Evolutionary conservation across 2,329 filamentous ascomycete genomes (phyloP), one percentile per base, ranked within the genome.

Genomic region (Ascochyta pisi): DNA sequence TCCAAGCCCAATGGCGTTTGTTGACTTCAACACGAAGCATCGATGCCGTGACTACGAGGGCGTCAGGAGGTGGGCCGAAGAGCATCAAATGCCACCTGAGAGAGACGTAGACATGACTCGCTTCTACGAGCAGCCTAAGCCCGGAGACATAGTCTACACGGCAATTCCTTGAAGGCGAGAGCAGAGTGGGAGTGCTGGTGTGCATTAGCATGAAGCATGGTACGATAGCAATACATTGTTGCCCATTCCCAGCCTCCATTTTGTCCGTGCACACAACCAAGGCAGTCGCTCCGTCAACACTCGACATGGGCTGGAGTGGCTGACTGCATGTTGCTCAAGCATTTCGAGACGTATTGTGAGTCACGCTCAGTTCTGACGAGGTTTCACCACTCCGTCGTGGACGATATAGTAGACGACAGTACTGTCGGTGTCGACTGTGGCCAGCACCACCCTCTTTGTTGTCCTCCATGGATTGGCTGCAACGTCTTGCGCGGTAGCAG

Each of bases 371-470:
- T 95, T 95, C 74, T 94, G 91, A 54, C 91, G 82, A 23, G 91
- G 91, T 79, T 94, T 95, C 49, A 94, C 89, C 61, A 93, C 86
- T n/a, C 90, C 91, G 73, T 94, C 90, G 67, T 94, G 90, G 73
- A 94, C 85, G 60, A 93, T 83, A 71, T 95, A 95, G 76, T 94
- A 95, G 37, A 91, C 89, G 16, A 95, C 83, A 0, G 91, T 94
- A 62, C 90, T 93, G 76, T 95, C 91, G 66, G 89, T 86, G 70
- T 92, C 88, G 43, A 92, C 79, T 3, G 88, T 89, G 15, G 89
- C 90, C 47, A 95, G 79, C n/a, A 94, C 71, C 10, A 93, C 73
- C 58, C 90, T 82, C 79, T 93, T 94, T 43, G 73, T 76, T 22
- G 66, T 74, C 58, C 79, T 75, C 79, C 79, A 82, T 5, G 71